A percentile compares a stretch with the other conserved stretches of the same genome.
Conservation (phyloP, 2,329 filamentous ascomycete species). For the Ophiostoma ulmi region DNA sequence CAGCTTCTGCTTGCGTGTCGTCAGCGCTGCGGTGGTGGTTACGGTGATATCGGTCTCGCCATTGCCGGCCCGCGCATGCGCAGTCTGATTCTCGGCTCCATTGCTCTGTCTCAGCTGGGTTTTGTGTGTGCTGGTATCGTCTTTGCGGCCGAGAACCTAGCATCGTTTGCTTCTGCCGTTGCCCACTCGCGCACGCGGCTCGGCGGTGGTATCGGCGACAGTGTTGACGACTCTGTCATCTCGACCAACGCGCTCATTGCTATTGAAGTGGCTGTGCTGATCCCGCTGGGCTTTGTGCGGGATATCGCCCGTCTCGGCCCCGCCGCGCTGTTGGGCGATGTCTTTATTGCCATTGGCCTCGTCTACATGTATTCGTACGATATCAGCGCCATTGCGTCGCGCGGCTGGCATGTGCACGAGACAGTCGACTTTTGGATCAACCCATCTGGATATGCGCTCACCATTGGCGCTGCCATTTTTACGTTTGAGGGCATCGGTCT, state of each 20-base stretch:
- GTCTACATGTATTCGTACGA: constrained; percentile 71
- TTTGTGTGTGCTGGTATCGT: constrained; percentile 75
- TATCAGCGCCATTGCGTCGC: constrained; percentile 48
- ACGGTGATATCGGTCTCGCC: constrained; percentile 65
- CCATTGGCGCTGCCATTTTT: constrained; percentile 69
- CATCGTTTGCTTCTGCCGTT: constrained; percentile 62
- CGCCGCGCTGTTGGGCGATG: constrained; percentile 63
- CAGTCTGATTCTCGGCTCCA: constrained; percentile 61
- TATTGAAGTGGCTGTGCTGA: constrained; percentile 58
- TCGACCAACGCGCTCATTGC: constrained; percentile 57
- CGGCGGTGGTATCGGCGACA: background rate
- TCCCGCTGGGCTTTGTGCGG: constrained; percentile 64
- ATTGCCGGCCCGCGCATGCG: constrained; percentile 61
- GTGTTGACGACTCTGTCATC: constrained; percentile 43
- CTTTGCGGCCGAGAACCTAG: constrained; percentile 70
- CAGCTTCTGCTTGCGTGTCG: constrained; percentile 66
- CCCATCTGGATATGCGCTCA: constrained; percentile 62
- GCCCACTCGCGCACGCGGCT: constrained; percentile 29
- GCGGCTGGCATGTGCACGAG: constrained; percentile 49
- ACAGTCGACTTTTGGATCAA: constrained; percentile 63
- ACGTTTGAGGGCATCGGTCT: constrained; percentile 75
- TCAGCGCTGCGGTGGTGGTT: constrained; percentile 61
- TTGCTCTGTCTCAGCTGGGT: constrained; percentile 69
- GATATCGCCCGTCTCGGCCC: constrained; percentile 71
- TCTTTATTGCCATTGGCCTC: constrained; percentile 66